phyloP scores from a whole-genome alignment of 129 eudicot species.

The Rutidosis leptorrhynchoides region DNA sequence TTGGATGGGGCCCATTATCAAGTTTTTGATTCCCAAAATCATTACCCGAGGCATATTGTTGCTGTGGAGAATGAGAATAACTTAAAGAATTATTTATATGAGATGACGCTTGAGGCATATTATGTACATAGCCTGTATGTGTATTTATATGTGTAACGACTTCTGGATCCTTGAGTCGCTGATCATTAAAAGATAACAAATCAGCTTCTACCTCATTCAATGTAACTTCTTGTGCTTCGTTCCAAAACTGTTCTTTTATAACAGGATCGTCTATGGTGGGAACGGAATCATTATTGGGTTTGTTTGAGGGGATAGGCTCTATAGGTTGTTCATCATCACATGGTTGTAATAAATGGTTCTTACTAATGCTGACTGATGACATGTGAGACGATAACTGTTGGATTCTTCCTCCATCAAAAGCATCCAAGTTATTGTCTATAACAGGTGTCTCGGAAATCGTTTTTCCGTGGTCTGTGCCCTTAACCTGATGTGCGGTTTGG shows the following conservation, averaged over 20 bases:
- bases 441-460: conserved; percentile 28
- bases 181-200: conserved; percentile 61
- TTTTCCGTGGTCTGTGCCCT: conserved; percentile 25
- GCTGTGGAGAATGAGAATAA: conserved; percentile 28
- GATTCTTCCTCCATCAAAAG: no score
- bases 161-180: conserved; percentile 73
- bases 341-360: conserved; percentile 30
- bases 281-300: conserved; percentile 20
- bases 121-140: conserved; percentile 34
- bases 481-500: conserved; percentile 26
- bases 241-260: no score
- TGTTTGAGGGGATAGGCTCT: conserved; percentile 13
- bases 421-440: conserved; percentile 26
- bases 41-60: conserved; percentile 19
- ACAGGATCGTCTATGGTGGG: conserved; percentile 21
- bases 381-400: conserved; percentile 46
- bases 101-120: conserved; percentile 40
- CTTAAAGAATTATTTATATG: conserved; percentile 35
- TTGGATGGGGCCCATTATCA: background rate
- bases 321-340: conserved; percentile 32
- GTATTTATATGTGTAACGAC: conserved; percentile 34
- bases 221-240: conserved; percentile 33
- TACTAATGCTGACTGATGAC: conserved; percentile 38
- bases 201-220: conserved; percentile 55
- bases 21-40: conserved; percentile 6